Conservation (phyloP, 257 asterid genomes). For the Capsicum baccatum region DNA sequence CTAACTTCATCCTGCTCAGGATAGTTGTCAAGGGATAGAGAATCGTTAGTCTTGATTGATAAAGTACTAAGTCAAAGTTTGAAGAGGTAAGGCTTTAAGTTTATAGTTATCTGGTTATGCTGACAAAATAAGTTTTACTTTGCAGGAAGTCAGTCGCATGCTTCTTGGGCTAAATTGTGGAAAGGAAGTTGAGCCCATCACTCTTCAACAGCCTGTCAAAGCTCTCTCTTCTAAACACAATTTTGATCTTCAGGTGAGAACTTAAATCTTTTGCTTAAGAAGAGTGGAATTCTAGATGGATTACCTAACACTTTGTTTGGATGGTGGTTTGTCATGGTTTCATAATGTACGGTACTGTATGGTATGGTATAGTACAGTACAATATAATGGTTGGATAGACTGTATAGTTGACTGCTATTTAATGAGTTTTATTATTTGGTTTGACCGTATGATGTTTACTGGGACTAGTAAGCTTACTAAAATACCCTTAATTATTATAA, state of each 20-base stretch:
- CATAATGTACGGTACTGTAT: no score
- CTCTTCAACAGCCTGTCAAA: conserved; percentile 57
- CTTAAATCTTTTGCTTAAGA: not conserved
- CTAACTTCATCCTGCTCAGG: not conserved
- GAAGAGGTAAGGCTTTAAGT: not conserved
- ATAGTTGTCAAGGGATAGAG: not conserved
- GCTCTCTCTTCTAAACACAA: conserved; percentile 66
- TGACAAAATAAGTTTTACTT: conserved; percentile 10
- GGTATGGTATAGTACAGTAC: no score
- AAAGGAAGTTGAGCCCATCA: conserved; percentile 52
- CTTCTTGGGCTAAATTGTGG: conserved; percentile 88
- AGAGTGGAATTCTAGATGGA: not conserved
- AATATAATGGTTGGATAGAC: no score
- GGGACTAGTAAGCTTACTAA: no score
- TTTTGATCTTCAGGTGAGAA: conserved; percentile 86
- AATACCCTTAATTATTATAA: no score
- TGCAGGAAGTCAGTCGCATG: conserved; percentile 81
- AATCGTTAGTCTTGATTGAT: not conserved
- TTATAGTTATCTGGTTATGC: not conserved
- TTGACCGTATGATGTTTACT: no score
- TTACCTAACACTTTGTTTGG: not conserved
- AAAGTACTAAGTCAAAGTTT: not conserved
- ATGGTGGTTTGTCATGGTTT: no score
- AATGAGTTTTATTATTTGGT: no score
- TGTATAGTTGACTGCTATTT: no score